These are phyloP conservation scores for Penicillium brevicompactum DNA, from an alignment of 2,329 filamentous ascomycete species.

Conservation along the genomic window DNA sequence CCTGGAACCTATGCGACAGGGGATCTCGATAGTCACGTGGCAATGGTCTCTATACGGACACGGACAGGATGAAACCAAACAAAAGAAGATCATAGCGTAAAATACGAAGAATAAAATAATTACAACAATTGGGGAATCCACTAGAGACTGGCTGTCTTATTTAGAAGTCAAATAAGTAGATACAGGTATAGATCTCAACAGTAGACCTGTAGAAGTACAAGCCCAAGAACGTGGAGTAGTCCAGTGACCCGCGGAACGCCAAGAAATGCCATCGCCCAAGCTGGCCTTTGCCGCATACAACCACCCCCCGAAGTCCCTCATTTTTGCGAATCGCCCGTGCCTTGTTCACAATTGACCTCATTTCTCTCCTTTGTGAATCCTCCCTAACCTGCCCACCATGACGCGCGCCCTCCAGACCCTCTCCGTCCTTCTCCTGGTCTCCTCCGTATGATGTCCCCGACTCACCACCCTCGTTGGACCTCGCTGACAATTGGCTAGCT, in stretches of 20 bases:
- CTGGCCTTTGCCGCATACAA: slow-evolving; percentile 13
- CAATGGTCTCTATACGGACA: too few species aligned
- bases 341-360: slow-evolving; percentile 1
- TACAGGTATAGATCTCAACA: too few species aligned
- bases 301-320: slow-evolving; percentile 18
- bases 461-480: background rate
- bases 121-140: too few species aligned
- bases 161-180: too few species aligned
- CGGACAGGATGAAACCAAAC: too few species aligned
- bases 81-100: too few species aligned
- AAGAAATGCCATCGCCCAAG: slow-evolving; percentile 11
- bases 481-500: slow-evolving; percentile 58
- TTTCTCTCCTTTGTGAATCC: slow-evolving; percentile 12
- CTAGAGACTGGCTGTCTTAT: too few species aligned
- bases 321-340: slow-evolving; percentile 6
- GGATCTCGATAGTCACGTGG: too few species aligned
- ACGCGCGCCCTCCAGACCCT: slow-evolving; percentile 92
- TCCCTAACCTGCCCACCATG: slow-evolving; percentile 61
- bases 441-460: slow-evolving; percentile 66
- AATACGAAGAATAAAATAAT: too few species aligned
- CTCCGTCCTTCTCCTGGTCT: slow-evolving; percentile 81
- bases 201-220: background rate
- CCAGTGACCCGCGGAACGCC: slow-evolving; percentile 12
- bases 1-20: too few species aligned
- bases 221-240: background rate